Percentiles rank a stretch among this genome's conserved stretches.
phyloP scores from a whole-genome alignment of 148 eudicot genomes.

The Gaultheria prostrata region DNA sequence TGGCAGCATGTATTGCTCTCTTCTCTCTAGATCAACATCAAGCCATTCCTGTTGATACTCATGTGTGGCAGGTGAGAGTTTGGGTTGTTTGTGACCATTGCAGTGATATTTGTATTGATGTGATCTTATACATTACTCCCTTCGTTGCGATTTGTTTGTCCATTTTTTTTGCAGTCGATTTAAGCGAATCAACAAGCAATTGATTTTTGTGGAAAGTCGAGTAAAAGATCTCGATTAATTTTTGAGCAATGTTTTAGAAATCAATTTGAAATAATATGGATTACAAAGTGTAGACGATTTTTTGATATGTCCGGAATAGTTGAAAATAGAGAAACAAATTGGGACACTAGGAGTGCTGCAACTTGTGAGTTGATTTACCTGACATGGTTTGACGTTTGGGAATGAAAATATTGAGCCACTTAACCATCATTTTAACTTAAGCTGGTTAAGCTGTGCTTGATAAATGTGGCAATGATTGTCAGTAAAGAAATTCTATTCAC shows the following conservation, averaged over 20 bases:
- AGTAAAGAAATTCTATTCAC: too few species aligned
- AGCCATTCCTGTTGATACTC: conserved; percentile 96
- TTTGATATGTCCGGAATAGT: background rate
- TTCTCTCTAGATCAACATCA: conserved; percentile 96
- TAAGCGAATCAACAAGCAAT: background rate
- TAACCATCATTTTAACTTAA: background rate
- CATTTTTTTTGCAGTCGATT: background rate
- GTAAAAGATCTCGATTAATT: background rate
- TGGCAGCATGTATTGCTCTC: conserved; percentile 94
- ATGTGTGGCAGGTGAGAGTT: conserved; percentile 76
- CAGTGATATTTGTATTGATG: background rate
- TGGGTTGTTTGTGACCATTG: background rate
- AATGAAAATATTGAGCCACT: background rate
- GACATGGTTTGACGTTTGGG: background rate
- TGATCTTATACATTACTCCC: background rate
- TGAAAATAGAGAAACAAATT: background rate
- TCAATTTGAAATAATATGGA: background rate
- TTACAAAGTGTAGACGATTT: background rate
- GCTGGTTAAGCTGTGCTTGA: background rate
- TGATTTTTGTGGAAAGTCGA: background rate
- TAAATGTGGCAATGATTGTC: too few species aligned
- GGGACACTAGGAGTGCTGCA: background rate
- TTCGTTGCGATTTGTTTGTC: background rate
- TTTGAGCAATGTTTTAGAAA: background rate
- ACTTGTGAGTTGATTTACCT: background rate